Base-by-base conservation (phyloP, 2,329 filamentous ascomycete genomes). In the Apiospora rasikravindrae region DNA sequence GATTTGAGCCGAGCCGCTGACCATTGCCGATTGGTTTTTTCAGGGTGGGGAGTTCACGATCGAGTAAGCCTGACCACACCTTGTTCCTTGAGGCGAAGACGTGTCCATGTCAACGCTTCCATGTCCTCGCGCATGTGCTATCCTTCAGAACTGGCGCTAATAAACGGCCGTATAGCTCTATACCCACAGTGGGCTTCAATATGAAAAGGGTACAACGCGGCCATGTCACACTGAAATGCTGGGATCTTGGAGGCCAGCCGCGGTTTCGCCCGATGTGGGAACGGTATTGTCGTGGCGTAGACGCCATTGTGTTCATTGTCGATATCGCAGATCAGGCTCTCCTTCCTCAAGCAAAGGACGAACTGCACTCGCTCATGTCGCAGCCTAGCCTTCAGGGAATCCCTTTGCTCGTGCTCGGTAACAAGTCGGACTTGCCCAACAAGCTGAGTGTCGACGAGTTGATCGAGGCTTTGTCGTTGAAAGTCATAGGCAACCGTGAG, bases 231-330 rank as follows among this genome's bases (percentile, higher is more conserved):
- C 88, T 99, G 80, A 98, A 98, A 85, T 99, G 96, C 84, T 99
- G 96, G 96, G 96, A 99, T 86, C 91, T 99, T 75, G 96, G 96
- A 77, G 96, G 96, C 70, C 96, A 99, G 85, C 96, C 96, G 78
- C 91, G 96, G 76, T 99, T 98, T 86, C 93, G 96, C 80, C 94
- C 94, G 77, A 99, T 99, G 96, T 99, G 96, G 96, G 96, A 99
- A 87, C 89, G 96, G 80, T 99, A 99, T 83, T 98, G 96, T 84
- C 94, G 95, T 75, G 96, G 95, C 70, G 96, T 98, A 77, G 98
- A 97, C 84, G 96, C 96, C 77, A 98, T 99, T 77, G 94, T 99
- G 76, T 99, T 98, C 84, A 98, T 99, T 82, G 95, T 98, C 80
- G 96, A 99, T 82, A 97, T 97, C 76, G 95, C 96, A 77, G 96